Evolutionary conservation across 2,329 filamentous ascomycete genomes (phyloP), one percentile per base, ranked within the genome.

Genomic region (Geosmithia putterillii): DNA sequence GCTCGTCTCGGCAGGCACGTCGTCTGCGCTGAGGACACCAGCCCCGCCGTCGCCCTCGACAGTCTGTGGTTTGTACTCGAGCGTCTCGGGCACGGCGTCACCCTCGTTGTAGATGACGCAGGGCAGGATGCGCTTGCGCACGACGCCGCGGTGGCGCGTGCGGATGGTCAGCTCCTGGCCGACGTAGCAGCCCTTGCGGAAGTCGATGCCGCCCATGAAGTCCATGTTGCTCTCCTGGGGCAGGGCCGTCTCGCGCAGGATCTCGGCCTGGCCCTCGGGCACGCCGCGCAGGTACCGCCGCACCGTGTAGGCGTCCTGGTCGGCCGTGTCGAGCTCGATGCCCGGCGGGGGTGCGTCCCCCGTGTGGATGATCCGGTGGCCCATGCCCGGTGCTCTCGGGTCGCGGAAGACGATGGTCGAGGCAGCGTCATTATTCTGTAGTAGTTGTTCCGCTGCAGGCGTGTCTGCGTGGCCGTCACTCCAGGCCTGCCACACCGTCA

Each of bases 81-180:
- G 61, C 6, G 50, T 50, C 37, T 59, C 52, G 56, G 62, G 59
- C 18, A 59, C 28, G 3, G 55, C 54, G 21, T 64, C 60, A 32
- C 65, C 64, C 6, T 58, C 59, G 7, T 65, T 66, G 59, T 90
- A 92, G 15, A 95, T 56, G 50, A 83, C 65, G 28, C 90, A 80
- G 0, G 92, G 92, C 42, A 98, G 61, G 41, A 96, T 78, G 41
- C 92, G 75, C 70, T 95, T 95, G 47, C 92, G 74, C 36, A 98
- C 86, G 15, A 98, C 86, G 19, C 92, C 92, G 12, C 84, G 89
- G 63, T 98, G 92, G 59, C 89, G 83, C 2, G 92, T 98, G 37
- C 92, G 82, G 50, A 96, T 95, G 2, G 92, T 96, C 49, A 98
- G 73, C 62, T 98, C 92, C 64, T 98, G 92, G 0, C 92, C 92